These are phyloP conservation scores for Rehmannia glutinosa DNA, from an alignment of 257 asterid species.

Conservation along the genomic window DNA sequence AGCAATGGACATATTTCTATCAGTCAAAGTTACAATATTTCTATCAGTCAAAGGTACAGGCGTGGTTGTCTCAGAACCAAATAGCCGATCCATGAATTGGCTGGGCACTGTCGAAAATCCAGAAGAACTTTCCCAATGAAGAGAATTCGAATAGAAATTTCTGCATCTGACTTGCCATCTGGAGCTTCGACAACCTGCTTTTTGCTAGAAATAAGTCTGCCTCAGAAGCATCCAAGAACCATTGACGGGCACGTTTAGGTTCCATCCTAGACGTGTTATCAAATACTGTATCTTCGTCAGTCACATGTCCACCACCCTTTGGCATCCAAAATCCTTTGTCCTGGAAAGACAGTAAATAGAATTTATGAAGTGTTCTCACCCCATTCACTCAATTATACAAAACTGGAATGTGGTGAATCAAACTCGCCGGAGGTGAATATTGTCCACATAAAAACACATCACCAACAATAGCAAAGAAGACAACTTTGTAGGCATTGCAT, in stretches of 20 bases:
- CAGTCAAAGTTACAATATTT: too few relatives aligned
- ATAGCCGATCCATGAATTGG: slow-evolving; percentile 64
- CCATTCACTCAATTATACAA: neutral
- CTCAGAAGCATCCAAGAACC: slow-evolving; percentile 56
- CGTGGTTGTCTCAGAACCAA: slow-evolving; percentile 44
- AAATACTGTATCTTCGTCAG: slow-evolving; percentile 51
- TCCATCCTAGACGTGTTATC: slow-evolving; percentile 54
- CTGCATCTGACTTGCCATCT: slow-evolving; percentile 40
- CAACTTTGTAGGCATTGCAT: neutral
- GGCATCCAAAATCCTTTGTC: slow-evolving; percentile 78
- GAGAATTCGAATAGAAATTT: slow-evolving; percentile 29
- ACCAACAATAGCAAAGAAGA: neutral
- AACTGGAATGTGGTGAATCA: too few relatives aligned
- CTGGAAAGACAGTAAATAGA: slow-evolving; percentile 34
- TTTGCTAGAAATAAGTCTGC: slow-evolving; percentile 64
- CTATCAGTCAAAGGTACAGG: too few relatives aligned
- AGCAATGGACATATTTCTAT: too few relatives aligned
- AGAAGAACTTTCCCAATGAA: slow-evolving; percentile 64
- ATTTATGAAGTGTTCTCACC: neutral
- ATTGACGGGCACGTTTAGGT: slow-evolving; percentile 55
- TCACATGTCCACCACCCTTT: slow-evolving; percentile 50
- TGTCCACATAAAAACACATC: neutral
- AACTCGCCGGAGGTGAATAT: too few relatives aligned
- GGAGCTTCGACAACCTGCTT: slow-evolving; percentile 59
- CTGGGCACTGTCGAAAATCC: slow-evolving; percentile 44